Conservation (phyloP, 2,329 filamentous ascomycete species). For the Trichoderma sp. region DNA sequence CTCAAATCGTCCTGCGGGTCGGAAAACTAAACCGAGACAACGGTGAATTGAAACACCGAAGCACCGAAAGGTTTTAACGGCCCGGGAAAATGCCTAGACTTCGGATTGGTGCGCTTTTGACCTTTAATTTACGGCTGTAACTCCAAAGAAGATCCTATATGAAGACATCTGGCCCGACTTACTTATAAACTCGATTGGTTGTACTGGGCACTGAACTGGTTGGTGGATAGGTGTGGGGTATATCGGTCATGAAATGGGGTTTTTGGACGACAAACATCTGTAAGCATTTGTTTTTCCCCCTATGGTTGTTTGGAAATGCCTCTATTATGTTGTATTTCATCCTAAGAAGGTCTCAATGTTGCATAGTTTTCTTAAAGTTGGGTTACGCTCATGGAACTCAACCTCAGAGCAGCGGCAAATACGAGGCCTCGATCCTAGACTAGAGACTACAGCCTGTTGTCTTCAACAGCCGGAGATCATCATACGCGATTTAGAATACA, state of each 20-base stretch:
- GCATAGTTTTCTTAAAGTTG: background rate
- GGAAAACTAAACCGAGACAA: background rate
- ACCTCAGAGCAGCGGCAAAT: background rate
- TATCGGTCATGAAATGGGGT: background rate
- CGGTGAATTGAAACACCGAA: slow-evolving; percentile 2
- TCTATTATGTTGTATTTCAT: background rate
- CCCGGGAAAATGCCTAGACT: background rate
- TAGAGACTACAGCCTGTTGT: background rate
- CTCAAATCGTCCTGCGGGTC: background rate
- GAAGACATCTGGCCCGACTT: background rate
- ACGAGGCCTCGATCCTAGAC: background rate
- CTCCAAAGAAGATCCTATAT: background rate
- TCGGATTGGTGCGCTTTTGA: slow-evolving; percentile 17
- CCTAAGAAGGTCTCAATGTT: background rate
- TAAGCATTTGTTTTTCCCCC: background rate
- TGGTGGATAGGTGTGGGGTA: slow-evolving; percentile 6
- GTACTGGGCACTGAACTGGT: background rate
- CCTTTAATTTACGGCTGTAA: background rate
- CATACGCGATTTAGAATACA: background rate
- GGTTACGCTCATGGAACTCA: background rate
- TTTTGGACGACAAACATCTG: background rate
- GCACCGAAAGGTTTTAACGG: background rate
- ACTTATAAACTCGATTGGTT: background rate
- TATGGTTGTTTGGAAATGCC: background rate
- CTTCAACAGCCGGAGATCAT: background rate